Conservation (phyloP, 2,329 filamentous ascomycete species). For the Pseudogymnoascus verrucosus region DNA sequence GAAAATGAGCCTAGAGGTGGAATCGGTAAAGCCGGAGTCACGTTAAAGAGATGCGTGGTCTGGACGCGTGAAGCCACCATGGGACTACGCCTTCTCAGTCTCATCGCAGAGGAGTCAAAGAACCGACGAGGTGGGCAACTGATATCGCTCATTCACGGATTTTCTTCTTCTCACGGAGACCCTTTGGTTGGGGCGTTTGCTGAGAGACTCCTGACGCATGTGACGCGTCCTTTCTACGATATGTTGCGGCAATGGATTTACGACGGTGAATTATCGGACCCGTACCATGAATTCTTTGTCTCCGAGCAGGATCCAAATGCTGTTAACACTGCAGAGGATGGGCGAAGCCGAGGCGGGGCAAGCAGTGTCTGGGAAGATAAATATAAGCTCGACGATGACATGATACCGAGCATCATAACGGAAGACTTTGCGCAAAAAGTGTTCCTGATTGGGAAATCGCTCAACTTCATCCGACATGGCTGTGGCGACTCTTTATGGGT, state of each 20-base stretch:
- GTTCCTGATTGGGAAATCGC: slow-evolving; percentile 92
- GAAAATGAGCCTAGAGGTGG: slow-evolving; percentile 58
- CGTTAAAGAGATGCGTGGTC: slow-evolving; percentile 87
- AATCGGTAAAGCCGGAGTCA: slow-evolving; percentile 81
- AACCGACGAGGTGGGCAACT: slow-evolving; percentile 82
- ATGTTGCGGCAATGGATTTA: slow-evolving; percentile 97
- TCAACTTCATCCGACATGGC: slow-evolving; percentile 96
- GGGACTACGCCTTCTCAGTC: slow-evolving; percentile 83
- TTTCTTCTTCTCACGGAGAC: slow-evolving; percentile 89
- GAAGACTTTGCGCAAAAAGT: slow-evolving; percentile 92
- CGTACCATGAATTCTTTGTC: slow-evolving; percentile 92
- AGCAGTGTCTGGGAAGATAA: slow-evolving; percentile 98
- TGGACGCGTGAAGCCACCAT: slow-evolving; percentile 98
- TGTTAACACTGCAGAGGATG: slow-evolving; percentile 36
- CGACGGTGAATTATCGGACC: slow-evolving; percentile 94
- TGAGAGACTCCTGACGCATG: slow-evolving; percentile 74
- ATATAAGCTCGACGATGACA: slow-evolving; percentile 73
- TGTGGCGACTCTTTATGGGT: slow-evolving; percentile 94
- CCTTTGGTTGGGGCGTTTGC: slow-evolving; percentile 91
- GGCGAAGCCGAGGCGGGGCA: slow-evolving; percentile 50
- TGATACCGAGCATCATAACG: slow-evolving; percentile 91
- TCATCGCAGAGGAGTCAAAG: slow-evolving; percentile 87
- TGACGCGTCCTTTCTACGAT: slow-evolving; percentile 92
- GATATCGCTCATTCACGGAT: slow-evolving; percentile 86
- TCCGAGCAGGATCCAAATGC: slow-evolving; percentile 62